Percentiles rank a stretch among this genome's conserved stretches.
Conservation (phyloP, 495 filamentous ascomycete species). For the Xylaria grammica region DNA sequence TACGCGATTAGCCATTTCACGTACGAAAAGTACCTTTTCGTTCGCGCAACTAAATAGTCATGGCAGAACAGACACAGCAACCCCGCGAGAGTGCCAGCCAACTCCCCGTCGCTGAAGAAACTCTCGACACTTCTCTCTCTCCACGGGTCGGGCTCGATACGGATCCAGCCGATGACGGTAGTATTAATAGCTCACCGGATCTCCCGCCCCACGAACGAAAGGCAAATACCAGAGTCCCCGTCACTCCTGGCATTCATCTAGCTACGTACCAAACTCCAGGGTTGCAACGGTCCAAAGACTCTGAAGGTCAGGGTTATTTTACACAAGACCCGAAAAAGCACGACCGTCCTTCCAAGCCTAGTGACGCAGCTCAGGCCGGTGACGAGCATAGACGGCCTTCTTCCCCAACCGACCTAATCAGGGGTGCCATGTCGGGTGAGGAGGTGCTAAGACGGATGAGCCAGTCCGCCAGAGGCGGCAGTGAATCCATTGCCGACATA, state of each 20-base stretch:
- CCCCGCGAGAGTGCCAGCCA: constrained; percentile 31
- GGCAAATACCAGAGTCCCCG: constrained; percentile 46
- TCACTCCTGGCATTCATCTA: constrained; percentile 54
- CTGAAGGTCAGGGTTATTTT: constrained; percentile 47
- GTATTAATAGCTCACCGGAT: constrained; percentile 21
- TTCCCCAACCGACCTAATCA: constrained; percentile 54
- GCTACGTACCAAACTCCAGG: constrained; percentile 41
- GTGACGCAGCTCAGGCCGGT: constrained; percentile 15
- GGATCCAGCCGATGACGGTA: constrained; percentile 23
- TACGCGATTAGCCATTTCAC: not conserved
- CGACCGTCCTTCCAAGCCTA: constrained; percentile 23
- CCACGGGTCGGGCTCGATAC: constrained; percentile 25
- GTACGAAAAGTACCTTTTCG: not conserved
- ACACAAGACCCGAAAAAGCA: constrained; percentile 37
- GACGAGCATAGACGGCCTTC: constrained; percentile 27
- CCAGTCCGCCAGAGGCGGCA: constrained; percentile 48
- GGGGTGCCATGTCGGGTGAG: constrained; percentile 58
- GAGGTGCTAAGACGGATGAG: constrained; percentile 71
- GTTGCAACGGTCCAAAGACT: constrained; percentile 25
- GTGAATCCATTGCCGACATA: constrained; percentile 59
- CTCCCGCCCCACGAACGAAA: constrained; percentile 44
- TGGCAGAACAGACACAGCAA: constrained; percentile 41
- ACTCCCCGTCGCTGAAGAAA: constrained; percentile 37
- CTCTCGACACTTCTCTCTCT: constrained; percentile 37
- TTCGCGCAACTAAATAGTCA: constrained; percentile 31